Evolutionary conservation across 106 monocot species (phyloP).

Genomic region (Dioscorea zingiberensis): DNA sequence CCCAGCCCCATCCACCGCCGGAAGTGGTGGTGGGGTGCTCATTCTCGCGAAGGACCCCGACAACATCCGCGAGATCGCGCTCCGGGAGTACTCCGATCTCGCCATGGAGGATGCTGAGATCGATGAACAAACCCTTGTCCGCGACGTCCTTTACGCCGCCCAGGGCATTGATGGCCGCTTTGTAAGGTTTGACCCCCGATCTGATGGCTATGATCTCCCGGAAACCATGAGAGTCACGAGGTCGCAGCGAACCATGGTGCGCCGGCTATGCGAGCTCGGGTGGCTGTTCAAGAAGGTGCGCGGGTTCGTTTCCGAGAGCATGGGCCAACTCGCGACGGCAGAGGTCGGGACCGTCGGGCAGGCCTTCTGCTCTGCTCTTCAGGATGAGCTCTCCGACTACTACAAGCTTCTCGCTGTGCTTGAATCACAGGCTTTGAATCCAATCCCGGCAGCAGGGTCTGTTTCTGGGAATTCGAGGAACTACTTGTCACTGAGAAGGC

Average conservation of each 20-base stretch:
- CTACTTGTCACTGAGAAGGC: slow-evolving; percentile 72
- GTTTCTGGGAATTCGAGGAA: slow-evolving; percentile 27
- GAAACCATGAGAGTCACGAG: slow-evolving; percentile 45
- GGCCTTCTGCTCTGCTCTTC: slow-evolving; percentile 76
- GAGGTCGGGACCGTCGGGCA: slow-evolving; percentile 79
- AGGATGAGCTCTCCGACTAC: slow-evolving; percentile 82
- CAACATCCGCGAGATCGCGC: slow-evolving; percentile 80
- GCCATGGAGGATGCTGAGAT: slow-evolving; percentile 58
- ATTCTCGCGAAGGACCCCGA: slow-evolving; percentile 79
- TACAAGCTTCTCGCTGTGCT: slow-evolving; percentile 90
- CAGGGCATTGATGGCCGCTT: slow-evolving; percentile 90
- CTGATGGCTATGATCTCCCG: slow-evolving; percentile 66
- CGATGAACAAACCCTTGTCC: slow-evolving; percentile 58
- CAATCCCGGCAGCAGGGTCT: slow-evolving; percentile 48
- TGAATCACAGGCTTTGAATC: slow-evolving; percentile 57
- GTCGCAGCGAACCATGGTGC: slow-evolving; percentile 48
- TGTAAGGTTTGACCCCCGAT: slow-evolving; percentile 31
- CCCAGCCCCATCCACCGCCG: slow-evolving; percentile 5
- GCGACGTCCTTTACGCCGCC: slow-evolving; percentile 66
- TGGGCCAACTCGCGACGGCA: slow-evolving; percentile 23
- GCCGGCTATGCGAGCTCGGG: slow-evolving; percentile 70
- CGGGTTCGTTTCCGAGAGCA: slow-evolving; percentile 45
- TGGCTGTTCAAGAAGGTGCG: slow-evolving; percentile 76
- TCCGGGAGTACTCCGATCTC: slow-evolving; percentile 74
- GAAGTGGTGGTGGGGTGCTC: slow-evolving; percentile 40